Base-by-base conservation (phyloP, 202 grass and related monocot species). In the Saccharum hybrid region DNA sequence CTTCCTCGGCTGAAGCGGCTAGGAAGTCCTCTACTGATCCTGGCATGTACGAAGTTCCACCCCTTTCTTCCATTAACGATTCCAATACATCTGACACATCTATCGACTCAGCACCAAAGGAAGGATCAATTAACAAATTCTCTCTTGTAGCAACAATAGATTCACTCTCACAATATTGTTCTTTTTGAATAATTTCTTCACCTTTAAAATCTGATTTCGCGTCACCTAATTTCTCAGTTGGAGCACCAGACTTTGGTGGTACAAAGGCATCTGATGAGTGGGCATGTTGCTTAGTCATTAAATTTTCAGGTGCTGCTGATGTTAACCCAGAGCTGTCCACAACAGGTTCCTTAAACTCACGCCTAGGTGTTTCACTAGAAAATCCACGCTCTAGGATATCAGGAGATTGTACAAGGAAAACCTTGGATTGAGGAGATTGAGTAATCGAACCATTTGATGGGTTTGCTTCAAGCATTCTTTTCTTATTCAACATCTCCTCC, bases 1-100 rank as follows among this genome's bases (percentile, higher is more conserved):
- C 88, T 85, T 90, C 88, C 82, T 72, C 74, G 0, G 37, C 18
- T 76, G 90, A 78, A 41, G 64, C 23, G 14, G 81, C 75, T 71
- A 83, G 40, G 23, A 83, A 82, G 52, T 72, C 56, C 67, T 88
- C 86, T 33, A 88, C 10, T 76, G 81, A 46, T 38, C 71, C 81
- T 62, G 81, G 62, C 83, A 86, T 80, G 86, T 74, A 82, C 2
- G 66, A 80, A 68, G 79, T 52, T 71, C 38, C 86, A 89, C 79
- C 70, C n/a, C 84, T 89, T 84, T 77, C 87, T 67, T 83, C 80
- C 22, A 80, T 86, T 76, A 92, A 86, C 51, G 76, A 89, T 54
- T 89, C 80, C 71, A 81, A 75, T 60, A 92, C 79, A 61, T 83
- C 38, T 54, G 80, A 76, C 75, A 83, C 64, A 40, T 88, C 59